A percentile compares a stretch with the other conserved stretches of the same genome.
Evolutionary conservation across 495 filamentous ascomycete genomes (phyloP).

Genomic region (Penicillium soppii): DNA sequence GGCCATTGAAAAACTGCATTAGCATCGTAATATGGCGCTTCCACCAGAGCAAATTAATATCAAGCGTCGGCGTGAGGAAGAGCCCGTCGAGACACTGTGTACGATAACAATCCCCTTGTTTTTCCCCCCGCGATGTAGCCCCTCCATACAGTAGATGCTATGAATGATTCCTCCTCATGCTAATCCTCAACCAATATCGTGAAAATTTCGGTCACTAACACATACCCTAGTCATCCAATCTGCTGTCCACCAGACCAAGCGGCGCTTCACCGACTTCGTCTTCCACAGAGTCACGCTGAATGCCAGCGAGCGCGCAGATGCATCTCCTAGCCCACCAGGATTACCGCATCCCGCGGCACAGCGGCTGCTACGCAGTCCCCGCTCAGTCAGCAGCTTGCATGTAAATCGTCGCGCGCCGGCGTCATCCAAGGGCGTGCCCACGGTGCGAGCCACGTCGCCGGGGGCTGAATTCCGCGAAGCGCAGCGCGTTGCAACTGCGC

Average conservation of each 20-base stretch:
- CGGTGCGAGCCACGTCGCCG: slow-evolving; percentile 44
- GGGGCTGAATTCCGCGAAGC: slow-evolving; percentile 46
- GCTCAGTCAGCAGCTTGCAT: slow-evolving; percentile 43
- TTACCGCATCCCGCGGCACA: slow-evolving; percentile 20
- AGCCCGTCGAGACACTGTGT: slow-evolving; percentile 57
- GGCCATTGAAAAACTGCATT: slow-evolving; percentile 1
- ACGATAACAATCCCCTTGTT: slow-evolving; percentile 23
- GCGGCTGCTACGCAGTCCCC: slow-evolving; percentile 34
- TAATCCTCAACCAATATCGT: background rate
- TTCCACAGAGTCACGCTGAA: slow-evolving; percentile 42
- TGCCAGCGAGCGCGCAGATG: slow-evolving; percentile 15
- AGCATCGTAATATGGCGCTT: slow-evolving; percentile 32
- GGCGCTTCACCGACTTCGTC: slow-evolving; percentile 50
- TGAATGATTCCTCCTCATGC: background rate
- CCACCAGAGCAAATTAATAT: slow-evolving; percentile 56
- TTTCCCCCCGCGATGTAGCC: slow-evolving; percentile 23
- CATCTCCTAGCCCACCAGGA: slow-evolving; percentile 14
- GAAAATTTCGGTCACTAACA: slow-evolving; percentile 7
- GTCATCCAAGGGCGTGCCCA: slow-evolving; percentile 30
- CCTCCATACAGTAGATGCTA: background rate
- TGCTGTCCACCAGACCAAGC: slow-evolving; percentile 45
- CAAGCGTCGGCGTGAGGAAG: slow-evolving; percentile 57
- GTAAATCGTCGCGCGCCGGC: slow-evolving; percentile 16
- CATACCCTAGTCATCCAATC: slow-evolving; percentile 42
- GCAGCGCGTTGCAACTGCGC: slow-evolving; percentile 28